These are phyloP conservation scores for Linnemannia elongata DNA, from an alignment of 192 early-diverging fungal genomes.

Conservation along the genomic window DNA sequence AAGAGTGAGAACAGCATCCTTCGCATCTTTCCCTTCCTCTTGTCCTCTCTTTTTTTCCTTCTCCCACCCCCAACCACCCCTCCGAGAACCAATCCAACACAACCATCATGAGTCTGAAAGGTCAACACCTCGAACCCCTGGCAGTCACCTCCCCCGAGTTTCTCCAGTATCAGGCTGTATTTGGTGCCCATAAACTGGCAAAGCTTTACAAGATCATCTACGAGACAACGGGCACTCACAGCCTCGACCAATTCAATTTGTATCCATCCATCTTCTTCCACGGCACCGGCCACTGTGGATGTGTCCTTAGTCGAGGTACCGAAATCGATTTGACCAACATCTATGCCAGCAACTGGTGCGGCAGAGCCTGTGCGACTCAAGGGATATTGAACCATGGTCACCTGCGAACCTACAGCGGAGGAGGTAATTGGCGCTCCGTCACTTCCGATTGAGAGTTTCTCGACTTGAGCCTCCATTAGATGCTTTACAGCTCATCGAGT, in stretches of 20 bases:
- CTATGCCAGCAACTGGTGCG: background rate
- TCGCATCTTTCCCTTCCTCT: background rate
- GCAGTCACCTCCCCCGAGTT: background rate
- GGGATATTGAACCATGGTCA: background rate
- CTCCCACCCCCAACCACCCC: background rate
- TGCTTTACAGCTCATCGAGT: too few relatives aligned
- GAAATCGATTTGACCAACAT: background rate
- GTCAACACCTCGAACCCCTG: background rate
- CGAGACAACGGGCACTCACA: background rate
- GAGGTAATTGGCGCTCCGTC: background rate
- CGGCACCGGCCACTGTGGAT: too few relatives aligned
- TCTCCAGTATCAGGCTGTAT: background rate
- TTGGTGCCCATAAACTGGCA: background rate
- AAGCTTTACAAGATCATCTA: background rate
- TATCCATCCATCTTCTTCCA: background rate
- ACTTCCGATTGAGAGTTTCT: too few relatives aligned
- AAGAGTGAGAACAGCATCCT: background rate
- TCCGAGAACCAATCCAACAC: background rate
- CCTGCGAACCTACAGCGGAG: background rate
- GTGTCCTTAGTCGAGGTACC: too few relatives aligned
- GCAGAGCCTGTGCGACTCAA: background rate
- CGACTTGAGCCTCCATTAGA: too few relatives aligned
- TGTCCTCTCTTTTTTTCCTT: background rate
- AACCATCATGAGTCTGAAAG: background rate
- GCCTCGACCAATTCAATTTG: background rate